Percentiles rank a stretch among this genome's conserved stretches.
These are phyloP conservation scores for Sonneratia caseolaris DNA, from an alignment of 345 rosid genomes.

Conservation along the genomic window DNA sequence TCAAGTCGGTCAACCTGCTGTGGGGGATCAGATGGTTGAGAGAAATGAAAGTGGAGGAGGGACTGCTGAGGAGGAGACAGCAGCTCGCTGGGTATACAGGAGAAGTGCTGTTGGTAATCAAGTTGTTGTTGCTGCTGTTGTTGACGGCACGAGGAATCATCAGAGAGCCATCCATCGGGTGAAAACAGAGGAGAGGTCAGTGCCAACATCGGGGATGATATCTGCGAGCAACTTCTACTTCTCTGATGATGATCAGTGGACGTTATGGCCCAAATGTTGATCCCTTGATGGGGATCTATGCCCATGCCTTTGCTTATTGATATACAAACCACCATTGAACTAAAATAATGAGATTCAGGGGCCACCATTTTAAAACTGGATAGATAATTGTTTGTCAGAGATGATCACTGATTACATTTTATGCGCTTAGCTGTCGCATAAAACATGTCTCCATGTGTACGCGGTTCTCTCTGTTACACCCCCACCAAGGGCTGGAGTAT, in stretches of 20 bases:
- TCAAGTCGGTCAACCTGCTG: background rate
- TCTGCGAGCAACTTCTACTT: background rate
- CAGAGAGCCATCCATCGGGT: slow-evolving; percentile 17
- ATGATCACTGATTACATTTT: too few relatives aligned
- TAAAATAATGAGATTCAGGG: too few relatives aligned
- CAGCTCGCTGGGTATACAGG: background rate
- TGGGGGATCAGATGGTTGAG: background rate
- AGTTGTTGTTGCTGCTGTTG: background rate
- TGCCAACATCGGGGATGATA: background rate
- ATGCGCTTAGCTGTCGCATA: too few relatives aligned
- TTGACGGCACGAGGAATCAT: slow-evolving; percentile 12
- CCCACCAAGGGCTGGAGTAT: too few relatives aligned
- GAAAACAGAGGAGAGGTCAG: background rate
- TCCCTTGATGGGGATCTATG: too few relatives aligned
- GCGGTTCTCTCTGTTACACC: too few relatives aligned
- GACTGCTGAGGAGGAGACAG: background rate
- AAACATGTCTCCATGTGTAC: too few relatives aligned
- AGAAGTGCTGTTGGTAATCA: background rate
- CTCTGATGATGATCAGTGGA: background rate
- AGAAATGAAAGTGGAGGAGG: slow-evolving; percentile 5
- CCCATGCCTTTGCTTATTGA: too few relatives aligned
- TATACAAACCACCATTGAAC: too few relatives aligned
- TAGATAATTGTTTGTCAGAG: too few relatives aligned
- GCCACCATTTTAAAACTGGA: too few relatives aligned
- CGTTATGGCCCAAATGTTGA: background rate